These are phyloP conservation scores for Vanrija pseudolonga DNA, from an alignment of 1,284 basidiomycete species.

Conservation along the genomic window DNA sequence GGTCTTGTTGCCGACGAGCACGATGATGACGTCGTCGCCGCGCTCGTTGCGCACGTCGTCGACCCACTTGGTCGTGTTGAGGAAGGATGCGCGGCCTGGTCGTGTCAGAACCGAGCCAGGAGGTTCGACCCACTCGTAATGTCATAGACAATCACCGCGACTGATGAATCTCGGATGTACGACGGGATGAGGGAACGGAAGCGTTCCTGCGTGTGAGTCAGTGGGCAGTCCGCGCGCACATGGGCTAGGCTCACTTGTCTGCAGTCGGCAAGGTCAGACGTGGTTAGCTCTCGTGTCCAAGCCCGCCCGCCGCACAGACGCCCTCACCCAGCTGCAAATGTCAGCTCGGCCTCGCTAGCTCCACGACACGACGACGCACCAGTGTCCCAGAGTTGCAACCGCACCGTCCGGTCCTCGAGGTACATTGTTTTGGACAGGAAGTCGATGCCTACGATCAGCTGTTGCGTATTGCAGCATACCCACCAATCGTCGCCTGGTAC, in stretches of 20 bases:
- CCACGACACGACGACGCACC: constrained; percentile 54
- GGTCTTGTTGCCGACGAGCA: constrained; percentile 98
- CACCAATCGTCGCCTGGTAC: constrained; percentile 95
- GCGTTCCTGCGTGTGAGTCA: constrained; percentile 67
- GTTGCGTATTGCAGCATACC: not conserved
- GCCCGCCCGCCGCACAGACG: not conserved
- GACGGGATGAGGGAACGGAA: constrained; percentile 98
- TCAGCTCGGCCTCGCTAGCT: constrained; percentile 8
- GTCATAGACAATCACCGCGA: constrained; percentile 97
- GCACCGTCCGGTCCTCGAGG: constrained; percentile 94
- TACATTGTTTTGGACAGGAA: constrained; percentile 99
- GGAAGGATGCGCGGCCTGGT: constrained; percentile 88
- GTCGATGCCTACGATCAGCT: constrained; percentile 65
- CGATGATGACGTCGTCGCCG: constrained; percentile 97
- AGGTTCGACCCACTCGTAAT: constrained; percentile 78
- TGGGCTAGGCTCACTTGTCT: constrained; percentile 30
- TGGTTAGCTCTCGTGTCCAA: not conserved
- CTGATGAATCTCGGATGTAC: constrained; percentile 97
- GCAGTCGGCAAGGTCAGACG: not conserved
- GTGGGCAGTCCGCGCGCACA: not conserved
- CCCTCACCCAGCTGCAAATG: constrained; percentile 31
- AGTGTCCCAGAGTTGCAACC: constrained; percentile 98
- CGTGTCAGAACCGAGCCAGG: not conserved
- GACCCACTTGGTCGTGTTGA: constrained; percentile 98
- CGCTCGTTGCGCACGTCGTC: constrained; percentile 97